These are phyloP conservation scores for Nemania sp. DNA, from an alignment of 2,329 filamentous ascomycete genomes.

Conservation along the genomic window DNA sequence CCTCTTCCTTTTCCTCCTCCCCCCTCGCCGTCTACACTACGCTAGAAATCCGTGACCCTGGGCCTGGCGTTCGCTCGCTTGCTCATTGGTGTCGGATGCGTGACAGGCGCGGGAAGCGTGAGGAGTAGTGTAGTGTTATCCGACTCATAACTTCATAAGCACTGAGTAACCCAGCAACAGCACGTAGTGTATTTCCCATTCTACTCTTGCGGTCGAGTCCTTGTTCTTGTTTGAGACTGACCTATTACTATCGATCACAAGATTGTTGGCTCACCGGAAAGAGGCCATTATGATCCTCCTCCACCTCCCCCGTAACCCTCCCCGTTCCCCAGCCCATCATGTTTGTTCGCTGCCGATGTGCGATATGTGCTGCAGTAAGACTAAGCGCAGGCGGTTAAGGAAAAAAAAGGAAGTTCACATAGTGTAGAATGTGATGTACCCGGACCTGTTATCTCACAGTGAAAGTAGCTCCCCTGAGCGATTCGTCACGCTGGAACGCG, in stretches of 20 bases:
- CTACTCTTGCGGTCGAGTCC: not conserved
- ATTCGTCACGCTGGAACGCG: conserved; percentile 3
- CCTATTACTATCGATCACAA: too few relatives aligned
- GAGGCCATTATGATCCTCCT: not conserved
- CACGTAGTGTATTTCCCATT: conserved; percentile 4
- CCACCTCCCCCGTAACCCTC: too few relatives aligned
- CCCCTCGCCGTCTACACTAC: conserved; percentile 3
- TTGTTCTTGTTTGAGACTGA: not conserved
- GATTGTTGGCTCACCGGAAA: not conserved
- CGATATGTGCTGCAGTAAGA: too few relatives aligned
- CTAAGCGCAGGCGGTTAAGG: too few relatives aligned
- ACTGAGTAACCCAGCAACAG: conserved; percentile 6
- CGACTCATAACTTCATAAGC: too few relatives aligned
- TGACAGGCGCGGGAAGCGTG: conserved; percentile 13
- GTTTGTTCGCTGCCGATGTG: too few relatives aligned
- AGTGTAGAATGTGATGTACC: too few relatives aligned
- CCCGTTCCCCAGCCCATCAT: too few relatives aligned
- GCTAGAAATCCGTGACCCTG: too few relatives aligned
- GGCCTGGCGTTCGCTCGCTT: not conserved
- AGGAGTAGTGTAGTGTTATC: conserved; percentile 10
- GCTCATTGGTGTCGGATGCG: conserved; percentile 11
- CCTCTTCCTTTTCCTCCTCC: too few relatives aligned
- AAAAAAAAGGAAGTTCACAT: too few relatives aligned
- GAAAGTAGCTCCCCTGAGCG: not conserved
- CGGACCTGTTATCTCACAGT: too few relatives aligned